A percentile compares a stretch with the other conserved stretches of the same genome.
phyloP scores from a whole-genome alignment of 345 rosid genomes.

The Pistacia atlantica region DNA sequence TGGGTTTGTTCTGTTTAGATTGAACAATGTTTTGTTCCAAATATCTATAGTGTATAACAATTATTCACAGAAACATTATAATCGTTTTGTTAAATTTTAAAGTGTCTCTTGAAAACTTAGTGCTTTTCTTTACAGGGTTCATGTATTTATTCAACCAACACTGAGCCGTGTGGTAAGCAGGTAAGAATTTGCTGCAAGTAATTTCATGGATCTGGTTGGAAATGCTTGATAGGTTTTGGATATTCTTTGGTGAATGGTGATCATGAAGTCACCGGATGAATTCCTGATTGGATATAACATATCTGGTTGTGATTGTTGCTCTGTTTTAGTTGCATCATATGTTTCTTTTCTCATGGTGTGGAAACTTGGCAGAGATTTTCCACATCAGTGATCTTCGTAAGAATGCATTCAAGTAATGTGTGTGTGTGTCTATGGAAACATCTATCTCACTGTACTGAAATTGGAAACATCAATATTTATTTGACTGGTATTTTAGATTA shows the following conservation, averaged over 20 bases:
- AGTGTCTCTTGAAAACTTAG: conserved; percentile 5
- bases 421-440: neutral
- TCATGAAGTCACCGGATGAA: conserved; percentile 23
- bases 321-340: neutral
- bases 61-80: neutral
- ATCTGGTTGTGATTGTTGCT: neutral
- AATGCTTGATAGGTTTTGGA: conserved; percentile 27
- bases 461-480: too few relatives aligned
- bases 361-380: neutral
- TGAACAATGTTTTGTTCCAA: conserved; percentile 3
- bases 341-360: neutral
- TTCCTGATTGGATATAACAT: conserved; percentile 22
- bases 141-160: conserved; percentile 87
- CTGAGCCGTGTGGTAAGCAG: conserved; percentile 88
- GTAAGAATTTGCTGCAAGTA: conserved; percentile 36
- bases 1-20: neutral
- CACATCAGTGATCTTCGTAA: neutral
- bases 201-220: conserved; percentile 16
- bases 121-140: conserved; percentile 67
- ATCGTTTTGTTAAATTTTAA: conserved; percentile 4
- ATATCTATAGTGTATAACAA: neutral
- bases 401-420: neutral
- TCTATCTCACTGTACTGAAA: too few relatives aligned
- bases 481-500: neutral
- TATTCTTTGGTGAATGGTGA: conserved; percentile 26